Conservation (phyloP, 2,329 filamentous ascomycete species). For the Metarhizium sp. region DNA sequence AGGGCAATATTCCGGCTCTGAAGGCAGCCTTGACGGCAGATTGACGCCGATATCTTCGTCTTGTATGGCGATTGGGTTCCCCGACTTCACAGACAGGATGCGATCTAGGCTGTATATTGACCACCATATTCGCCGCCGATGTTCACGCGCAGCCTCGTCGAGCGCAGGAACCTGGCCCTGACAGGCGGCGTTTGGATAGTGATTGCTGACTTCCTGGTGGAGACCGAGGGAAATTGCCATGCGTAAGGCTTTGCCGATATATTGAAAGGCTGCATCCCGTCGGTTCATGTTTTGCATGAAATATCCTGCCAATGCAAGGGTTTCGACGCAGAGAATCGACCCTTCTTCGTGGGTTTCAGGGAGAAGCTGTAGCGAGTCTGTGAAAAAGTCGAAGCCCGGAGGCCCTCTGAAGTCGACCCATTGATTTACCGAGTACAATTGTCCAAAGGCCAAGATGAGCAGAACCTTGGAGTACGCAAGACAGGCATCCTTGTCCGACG, state of each 20-base stretch:
- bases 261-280: constrained; percentile 44
- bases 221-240: constrained; percentile 48
- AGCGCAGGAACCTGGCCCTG: constrained; percentile 17
- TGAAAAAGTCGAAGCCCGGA: constrained; percentile 47
- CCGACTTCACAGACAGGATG: constrained; percentile 43
- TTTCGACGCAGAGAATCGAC: constrained; percentile 44
- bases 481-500: constrained; percentile 34
- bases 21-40: constrained; percentile 20
- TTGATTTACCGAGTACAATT: constrained; percentile 48
- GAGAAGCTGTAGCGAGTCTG: constrained; percentile 38
- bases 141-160: constrained; percentile 33
- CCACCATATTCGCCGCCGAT: constrained; percentile 45
- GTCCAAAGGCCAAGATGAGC: constrained; percentile 43
- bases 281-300: constrained; percentile 49
- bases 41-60: constrained; percentile 40
- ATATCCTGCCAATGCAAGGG: constrained; percentile 43
- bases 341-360: constrained; percentile 47
- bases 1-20: constrained; percentile 31
- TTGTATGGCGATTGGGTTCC: constrained; percentile 43
- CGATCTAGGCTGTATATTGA: constrained; percentile 46
- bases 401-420: constrained; percentile 42
- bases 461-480: constrained; percentile 42
- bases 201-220: constrained; percentile 38
- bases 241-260: constrained; percentile 42
- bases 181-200: neutral